phyloP scores from a whole-genome alignment of 148 eudicot genomes.

The Chenopodium suecicum region DNA sequence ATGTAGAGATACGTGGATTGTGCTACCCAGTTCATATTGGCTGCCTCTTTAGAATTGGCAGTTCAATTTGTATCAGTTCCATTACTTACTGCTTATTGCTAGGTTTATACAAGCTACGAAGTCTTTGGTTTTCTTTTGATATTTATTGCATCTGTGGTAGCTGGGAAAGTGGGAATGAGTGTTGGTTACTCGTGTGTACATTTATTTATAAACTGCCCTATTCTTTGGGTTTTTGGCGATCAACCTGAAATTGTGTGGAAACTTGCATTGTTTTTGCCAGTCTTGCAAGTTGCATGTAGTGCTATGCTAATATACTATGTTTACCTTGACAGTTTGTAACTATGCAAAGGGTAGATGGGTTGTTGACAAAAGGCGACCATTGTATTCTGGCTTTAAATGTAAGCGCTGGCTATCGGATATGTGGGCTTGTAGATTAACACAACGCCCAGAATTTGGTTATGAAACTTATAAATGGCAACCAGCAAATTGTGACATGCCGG shows the following conservation, averaged over 20 bases:
- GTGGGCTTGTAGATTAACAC: slow-evolving; percentile 69
- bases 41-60: neutral
- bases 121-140: neutral
- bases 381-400: slow-evolving; percentile 60
- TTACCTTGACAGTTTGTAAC: slow-evolving; percentile 46
- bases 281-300: neutral
- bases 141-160: neutral
- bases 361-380: slow-evolving; percentile 41
- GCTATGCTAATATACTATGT: neutral
- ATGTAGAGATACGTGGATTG: neutral
- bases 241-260: too few relatives aligned
- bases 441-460: slow-evolving; percentile 59
- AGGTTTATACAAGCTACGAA: neutral
- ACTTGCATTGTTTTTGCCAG: slow-evolving; percentile 2
- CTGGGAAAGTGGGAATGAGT: neutral
- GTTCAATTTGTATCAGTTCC: neutral
- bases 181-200: neutral
- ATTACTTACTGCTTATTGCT: neutral
- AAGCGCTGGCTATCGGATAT: slow-evolving; percentile 65
- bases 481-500: slow-evolving; percentile 56
- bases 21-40: too few relatives aligned
- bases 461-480: slow-evolving; percentile 67
- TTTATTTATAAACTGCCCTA: neutral
- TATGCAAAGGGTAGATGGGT: slow-evolving; percentile 70
- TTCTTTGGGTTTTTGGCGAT: neutral